Conservation (phyloP, 176 grass and related monocot species). For the Cenchrus americanus region DNA sequence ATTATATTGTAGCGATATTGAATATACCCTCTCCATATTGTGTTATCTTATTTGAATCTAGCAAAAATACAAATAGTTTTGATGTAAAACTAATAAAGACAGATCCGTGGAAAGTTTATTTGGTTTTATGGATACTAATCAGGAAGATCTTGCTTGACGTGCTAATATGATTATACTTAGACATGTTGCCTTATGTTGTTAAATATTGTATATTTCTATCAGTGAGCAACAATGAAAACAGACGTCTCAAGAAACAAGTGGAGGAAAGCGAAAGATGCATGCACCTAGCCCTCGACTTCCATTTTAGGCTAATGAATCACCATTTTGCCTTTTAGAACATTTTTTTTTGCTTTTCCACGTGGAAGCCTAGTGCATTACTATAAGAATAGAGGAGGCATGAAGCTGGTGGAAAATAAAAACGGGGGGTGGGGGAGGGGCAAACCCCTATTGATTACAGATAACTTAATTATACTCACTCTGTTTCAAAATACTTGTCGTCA, state of each 20-base stretch:
- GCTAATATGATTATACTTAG: not conserved
- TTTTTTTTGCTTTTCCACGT: not conserved
- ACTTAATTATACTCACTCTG: no score
- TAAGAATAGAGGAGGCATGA: not conserved
- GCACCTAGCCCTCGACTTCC: not conserved
- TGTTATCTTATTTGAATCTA: not conserved
- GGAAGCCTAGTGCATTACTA: not conserved
- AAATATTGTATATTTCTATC: not conserved
- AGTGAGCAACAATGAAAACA: not conserved
- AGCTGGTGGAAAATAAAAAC: not conserved
- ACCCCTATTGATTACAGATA: not conserved
- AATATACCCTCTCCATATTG: not conserved
- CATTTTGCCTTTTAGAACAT: not conserved
- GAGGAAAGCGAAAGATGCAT: not conserved
- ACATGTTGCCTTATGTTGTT: not conserved
- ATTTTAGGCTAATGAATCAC: not conserved
- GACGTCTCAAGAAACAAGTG: not conserved
- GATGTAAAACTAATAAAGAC: not conserved
- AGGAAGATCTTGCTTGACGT: conserved; percentile 3
- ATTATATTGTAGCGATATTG: not conserved
- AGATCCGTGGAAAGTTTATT: not conserved
- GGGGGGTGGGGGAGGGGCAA: no score
- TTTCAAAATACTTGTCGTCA: no score
- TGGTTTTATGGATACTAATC: not conserved
- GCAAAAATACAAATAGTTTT: not conserved